These are phyloP conservation scores for Tuber brumale DNA, from an alignment of 495 filamentous ascomycete genomes.

Conservation along the genomic window DNA sequence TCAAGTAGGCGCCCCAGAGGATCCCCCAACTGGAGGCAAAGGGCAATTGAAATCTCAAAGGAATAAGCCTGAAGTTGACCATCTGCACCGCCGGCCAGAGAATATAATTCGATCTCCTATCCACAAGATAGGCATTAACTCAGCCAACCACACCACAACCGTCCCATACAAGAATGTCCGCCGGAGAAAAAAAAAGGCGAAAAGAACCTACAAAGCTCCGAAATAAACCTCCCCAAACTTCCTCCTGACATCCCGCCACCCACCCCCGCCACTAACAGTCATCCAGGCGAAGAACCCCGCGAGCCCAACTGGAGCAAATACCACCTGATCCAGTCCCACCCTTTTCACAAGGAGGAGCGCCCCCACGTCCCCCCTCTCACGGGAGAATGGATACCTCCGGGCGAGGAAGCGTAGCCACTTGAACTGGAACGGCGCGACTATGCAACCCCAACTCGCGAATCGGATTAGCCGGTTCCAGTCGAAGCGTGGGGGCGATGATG, in stretches of 20 bases:
- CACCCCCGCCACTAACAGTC: slow-evolving; percentile 93
- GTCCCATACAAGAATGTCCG: not conserved
- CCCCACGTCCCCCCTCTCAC: slow-evolving; percentile 55
- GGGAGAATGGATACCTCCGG: slow-evolving; percentile 76
- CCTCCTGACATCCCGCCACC: slow-evolving; percentile 62
- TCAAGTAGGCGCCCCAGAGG: slow-evolving; percentile 96
- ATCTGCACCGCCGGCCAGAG: slow-evolving; percentile 96
- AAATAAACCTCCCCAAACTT: slow-evolving; percentile 88
- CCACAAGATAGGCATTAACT: slow-evolving; percentile 40
- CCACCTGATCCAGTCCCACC: slow-evolving; percentile 87
- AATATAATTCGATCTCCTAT: slow-evolving; percentile 83
- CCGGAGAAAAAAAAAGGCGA: too few relatives aligned
- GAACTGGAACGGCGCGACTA: slow-evolving; percentile 94
- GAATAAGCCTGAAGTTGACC: slow-evolving; percentile 91
- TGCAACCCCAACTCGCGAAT: slow-evolving; percentile 94
- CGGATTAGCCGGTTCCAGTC: slow-evolving; percentile 88
- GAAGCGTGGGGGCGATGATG: slow-evolving; percentile 62
- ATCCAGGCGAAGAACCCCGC: slow-evolving; percentile 70
- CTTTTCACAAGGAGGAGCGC: slow-evolving; percentile 59
- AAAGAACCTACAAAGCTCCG: slow-evolving; percentile 27
- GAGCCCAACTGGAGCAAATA: slow-evolving; percentile 84
- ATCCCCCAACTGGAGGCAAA: slow-evolving; percentile 98
- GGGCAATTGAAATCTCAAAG: slow-evolving; percentile 93
- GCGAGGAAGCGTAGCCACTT: slow-evolving; percentile 90
- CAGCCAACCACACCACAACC: not conserved